phyloP scores from a whole-genome alignment of 1,284 basidiomycete genomes.

The Sanguinoderma infundibulare region DNA sequence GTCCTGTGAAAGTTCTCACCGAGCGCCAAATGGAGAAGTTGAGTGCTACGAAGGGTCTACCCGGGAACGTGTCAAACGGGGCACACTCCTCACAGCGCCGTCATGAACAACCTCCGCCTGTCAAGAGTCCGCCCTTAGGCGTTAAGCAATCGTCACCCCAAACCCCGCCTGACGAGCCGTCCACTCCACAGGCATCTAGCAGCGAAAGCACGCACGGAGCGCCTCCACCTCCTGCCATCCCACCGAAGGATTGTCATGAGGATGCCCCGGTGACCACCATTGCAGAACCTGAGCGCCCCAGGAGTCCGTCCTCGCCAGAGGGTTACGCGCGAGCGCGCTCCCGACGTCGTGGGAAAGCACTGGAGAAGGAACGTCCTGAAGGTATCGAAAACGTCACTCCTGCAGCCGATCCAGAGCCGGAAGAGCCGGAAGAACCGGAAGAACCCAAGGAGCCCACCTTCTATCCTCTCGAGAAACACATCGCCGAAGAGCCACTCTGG shows the following conservation, averaged over 20 bases:
- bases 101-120: constrained; percentile 12
- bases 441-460: constrained; percentile 40
- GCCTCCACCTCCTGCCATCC: constrained; percentile 3
- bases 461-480: constrained; percentile 57
- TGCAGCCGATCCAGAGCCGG: constrained; percentile 15
- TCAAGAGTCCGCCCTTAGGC: constrained; percentile 11
- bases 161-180: constrained; percentile 1
- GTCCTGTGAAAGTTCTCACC: constrained; percentile 33
- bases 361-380: constrained; percentile 45
- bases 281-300: constrained; percentile 19
- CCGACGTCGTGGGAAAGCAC: constrained; percentile 42
- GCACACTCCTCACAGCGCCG: constrained; percentile 7
- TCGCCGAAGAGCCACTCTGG: constrained; percentile 55
- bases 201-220: not conserved
- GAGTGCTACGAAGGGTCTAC: constrained; percentile 16
- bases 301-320: constrained; percentile 39
- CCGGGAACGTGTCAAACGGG: constrained; percentile 1
- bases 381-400: constrained; percentile 23
- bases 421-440: constrained; percentile 20
- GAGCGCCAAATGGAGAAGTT: constrained; percentile 37
- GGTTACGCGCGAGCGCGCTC: constrained; percentile 44
- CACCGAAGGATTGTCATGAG: constrained; percentile 2
- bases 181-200: not conserved
- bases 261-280: not conserved
- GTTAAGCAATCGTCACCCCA: constrained; percentile 2